Base-by-base conservation (phyloP, 768 basidiomycete species). In the Boletus coccyginus region DNA sequence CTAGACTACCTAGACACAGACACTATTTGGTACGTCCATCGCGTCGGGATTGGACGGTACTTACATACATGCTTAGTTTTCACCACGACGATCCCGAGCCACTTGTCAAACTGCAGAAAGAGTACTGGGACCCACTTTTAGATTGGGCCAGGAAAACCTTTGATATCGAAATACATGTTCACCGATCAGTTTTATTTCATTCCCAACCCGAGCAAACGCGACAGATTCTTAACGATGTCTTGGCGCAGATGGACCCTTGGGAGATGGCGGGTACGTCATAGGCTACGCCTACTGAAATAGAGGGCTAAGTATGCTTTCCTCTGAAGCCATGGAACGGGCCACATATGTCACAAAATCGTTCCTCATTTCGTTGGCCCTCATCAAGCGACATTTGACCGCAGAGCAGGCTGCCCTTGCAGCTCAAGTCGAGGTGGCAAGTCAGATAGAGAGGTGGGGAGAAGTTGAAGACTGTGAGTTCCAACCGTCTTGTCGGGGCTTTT, bases 401-500 rank as follows among this genome's bases (percentile, higher is more conserved):
- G 92, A 99, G 64, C 77, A 93, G 66, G 95, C 96, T 10, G 84
- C 94, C 3, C 71, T 85, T 48, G 92, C 92, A 0, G 82, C 93
- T 8, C 88, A 89, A 50, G 95, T 96, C 9, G 97, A 99, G 74
- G 96, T 99, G 0, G 80, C 86, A 59, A 95, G 93, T 69, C 96
- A 98, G 75, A 98, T 98, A 57, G 85, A 95, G 72, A 81, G 87
- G 47, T 99, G 97, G 97, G 97, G 97, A n/a, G 96, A 98, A 74
- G 97, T 99, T 0, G 97, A 98, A 77, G 97, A 98, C 70, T 92
- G 96, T 98, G 66, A 78, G 97, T 79, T 32, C 44, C 21, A 19
- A 31, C 35, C 7, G 27, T 49, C 14, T 49, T 35, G 41, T 43
- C 35, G 55, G 51, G 48, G 42, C 45, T 48, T 53, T 35, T 50